These are phyloP conservation scores for Prunus yedoensis DNA, from an alignment of 331 rosid species.

Conservation along the genomic window DNA sequence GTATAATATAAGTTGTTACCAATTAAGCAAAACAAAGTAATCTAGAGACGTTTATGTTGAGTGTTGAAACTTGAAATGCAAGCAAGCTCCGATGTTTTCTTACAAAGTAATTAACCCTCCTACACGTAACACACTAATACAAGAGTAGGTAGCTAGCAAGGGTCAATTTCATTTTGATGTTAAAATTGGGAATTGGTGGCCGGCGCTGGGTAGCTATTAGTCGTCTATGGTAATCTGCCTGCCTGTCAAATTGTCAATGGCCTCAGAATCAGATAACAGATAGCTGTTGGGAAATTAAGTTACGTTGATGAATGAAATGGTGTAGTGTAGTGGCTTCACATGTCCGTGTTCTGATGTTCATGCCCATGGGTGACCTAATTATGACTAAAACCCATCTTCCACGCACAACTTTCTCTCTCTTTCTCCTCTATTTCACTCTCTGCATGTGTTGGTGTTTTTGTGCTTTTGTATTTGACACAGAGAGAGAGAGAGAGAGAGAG, in stretches of 20 bases:
- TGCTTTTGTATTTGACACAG: not conserved
- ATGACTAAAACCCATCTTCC: conserved; percentile 1
- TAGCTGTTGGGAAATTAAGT: conserved; percentile 24
- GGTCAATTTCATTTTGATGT: too few species aligned
- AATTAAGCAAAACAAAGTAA: not conserved
- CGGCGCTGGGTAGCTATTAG: too few species aligned
- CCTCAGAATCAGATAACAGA: conserved; percentile 7
- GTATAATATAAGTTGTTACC: not conserved
- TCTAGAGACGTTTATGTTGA: not conserved
- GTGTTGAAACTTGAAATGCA: conserved; percentile 21
- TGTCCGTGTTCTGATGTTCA: too few species aligned
- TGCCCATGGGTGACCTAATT: not conserved
- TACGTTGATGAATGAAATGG: not conserved
- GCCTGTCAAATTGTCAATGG: not conserved
- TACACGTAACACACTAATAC: too few species aligned
- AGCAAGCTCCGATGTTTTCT: conserved; percentile 1
- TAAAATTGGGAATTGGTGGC: too few species aligned
- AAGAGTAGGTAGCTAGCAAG: too few species aligned
- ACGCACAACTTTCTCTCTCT: too few species aligned
- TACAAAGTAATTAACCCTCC: not conserved
- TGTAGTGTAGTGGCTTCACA: not conserved
- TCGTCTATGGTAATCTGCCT: too few species aligned
- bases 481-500: not conserved
- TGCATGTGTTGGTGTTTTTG: not conserved
- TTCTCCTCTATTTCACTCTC: not conserved